Conservation (phyloP, 2,329 filamentous ascomycete species). For the Exophiala spinifera region DNA sequence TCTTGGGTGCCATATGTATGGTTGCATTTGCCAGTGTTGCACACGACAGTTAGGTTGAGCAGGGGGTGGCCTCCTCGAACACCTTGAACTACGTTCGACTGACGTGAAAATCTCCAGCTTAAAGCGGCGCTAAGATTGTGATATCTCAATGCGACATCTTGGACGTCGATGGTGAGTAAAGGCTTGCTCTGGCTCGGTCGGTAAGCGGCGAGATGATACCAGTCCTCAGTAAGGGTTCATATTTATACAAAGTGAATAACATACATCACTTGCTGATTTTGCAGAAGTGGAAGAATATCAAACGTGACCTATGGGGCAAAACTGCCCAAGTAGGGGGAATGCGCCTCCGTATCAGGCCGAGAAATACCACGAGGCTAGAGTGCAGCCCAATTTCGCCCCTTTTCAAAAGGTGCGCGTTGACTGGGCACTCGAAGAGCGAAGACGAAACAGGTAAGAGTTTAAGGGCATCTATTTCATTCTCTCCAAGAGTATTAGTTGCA, state of each 20-base stretch:
- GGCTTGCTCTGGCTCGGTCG: too few species aligned
- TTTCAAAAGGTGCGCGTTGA: background rate
- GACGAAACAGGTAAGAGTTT: background rate
- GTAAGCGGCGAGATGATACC: too few species aligned
- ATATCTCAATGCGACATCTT: too few species aligned
- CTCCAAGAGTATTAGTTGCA: constrained; percentile 13
- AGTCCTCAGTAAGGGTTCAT: too few species aligned
- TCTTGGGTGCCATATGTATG: constrained; percentile 26
- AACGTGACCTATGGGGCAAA: constrained; percentile 5
- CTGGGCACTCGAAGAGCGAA: background rate
- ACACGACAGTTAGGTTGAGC: background rate
- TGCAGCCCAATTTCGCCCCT: constrained; percentile 12
- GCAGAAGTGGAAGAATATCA: background rate
- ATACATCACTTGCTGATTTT: too few species aligned
- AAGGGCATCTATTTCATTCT: constrained; percentile 1
- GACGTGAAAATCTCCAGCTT: too few species aligned
- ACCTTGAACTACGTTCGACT: background rate
- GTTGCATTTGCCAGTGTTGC: too few species aligned
- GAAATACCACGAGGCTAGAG: background rate
- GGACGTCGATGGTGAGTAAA: too few species aligned
- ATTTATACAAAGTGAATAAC: too few species aligned
- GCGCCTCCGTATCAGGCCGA: background rate
- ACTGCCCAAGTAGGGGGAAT: background rate
- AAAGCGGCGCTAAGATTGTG: too few species aligned
- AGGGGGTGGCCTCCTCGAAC: background rate